A percentile compares a stretch with the other conserved stretches of the same genome.
These are phyloP conservation scores for Cenchrus purpureus DNA, from an alignment of 176 grass and related monocot genomes.

Conservation along the genomic window DNA sequence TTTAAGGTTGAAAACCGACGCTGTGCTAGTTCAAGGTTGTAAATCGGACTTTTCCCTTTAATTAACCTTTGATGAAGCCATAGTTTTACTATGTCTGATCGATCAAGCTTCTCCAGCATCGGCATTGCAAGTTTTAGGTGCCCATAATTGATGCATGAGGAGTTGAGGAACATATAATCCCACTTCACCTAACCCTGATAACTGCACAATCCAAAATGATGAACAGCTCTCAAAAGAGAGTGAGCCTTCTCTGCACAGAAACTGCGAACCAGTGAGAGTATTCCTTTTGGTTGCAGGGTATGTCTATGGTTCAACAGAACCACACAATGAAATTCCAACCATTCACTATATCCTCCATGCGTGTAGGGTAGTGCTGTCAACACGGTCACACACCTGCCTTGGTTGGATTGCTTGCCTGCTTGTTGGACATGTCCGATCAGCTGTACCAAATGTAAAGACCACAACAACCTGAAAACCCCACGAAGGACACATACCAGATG, in stretches of 20 bases:
- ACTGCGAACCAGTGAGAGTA: not conserved
- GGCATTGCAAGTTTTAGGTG: not conserved
- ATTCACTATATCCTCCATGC: not conserved
- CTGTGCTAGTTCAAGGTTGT: too few relatives aligned
- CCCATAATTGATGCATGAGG: constrained; percentile 8
- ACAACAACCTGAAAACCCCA: constrained; percentile 33
- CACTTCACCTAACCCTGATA: constrained; percentile 18
- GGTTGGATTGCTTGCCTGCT: not conserved
- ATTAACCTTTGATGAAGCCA: too few relatives aligned
- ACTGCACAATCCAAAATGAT: not conserved
- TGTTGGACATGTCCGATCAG: not conserved
- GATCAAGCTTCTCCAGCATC: not conserved
- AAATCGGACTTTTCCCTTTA: too few relatives aligned
- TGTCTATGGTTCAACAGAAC: constrained; percentile 27
- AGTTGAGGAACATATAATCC: not conserved
- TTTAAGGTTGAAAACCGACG: too few relatives aligned
- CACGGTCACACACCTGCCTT: not conserved
- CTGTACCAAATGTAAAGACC: constrained; percentile 23
- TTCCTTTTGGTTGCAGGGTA: not conserved
- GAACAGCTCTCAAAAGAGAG: constrained; percentile 5
- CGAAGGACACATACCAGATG: constrained; percentile 9
- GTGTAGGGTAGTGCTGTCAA: not conserved
- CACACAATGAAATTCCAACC: constrained; percentile 4
- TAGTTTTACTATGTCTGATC: not conserved
- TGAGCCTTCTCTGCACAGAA: constrained; percentile 13